Evolutionary conservation across 140 eudicot genomes (phyloP).

Genomic region (Cichorium intybus): DNA sequence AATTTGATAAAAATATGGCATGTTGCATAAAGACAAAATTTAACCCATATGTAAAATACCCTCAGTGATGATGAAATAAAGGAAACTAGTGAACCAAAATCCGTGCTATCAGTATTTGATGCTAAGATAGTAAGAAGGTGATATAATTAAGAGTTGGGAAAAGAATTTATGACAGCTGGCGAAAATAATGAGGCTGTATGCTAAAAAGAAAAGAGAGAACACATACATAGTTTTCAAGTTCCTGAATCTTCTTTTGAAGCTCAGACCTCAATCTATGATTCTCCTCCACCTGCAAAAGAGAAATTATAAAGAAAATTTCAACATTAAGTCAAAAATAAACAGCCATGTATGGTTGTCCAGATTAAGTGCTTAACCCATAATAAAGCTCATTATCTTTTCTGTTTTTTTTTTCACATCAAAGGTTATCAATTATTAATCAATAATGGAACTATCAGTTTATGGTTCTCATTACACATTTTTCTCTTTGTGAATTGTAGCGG

Average conservation of each 20-base stretch:
- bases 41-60: no score
- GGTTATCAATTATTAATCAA: neutral
- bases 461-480: neutral
- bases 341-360: neutral
- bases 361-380: neutral
- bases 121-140: neutral
- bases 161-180: neutral
- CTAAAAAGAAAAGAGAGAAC: constrained; percentile 16
- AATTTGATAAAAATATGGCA: no score
- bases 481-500: constrained; percentile 6
- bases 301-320: neutral
- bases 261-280: constrained; percentile 75
- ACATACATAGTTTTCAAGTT: constrained; percentile 74
- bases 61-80: no score
- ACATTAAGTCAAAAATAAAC: neutral
- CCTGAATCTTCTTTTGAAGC: constrained; percentile 63
- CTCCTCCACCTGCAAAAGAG: constrained; percentile 74
- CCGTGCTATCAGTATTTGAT: neutral
- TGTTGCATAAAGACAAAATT: no score
- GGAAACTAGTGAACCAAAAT: neutral
- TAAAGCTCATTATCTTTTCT: neutral
- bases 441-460: constrained; percentile 4
- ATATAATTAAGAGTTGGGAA: neutral
- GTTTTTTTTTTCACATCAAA: constrained; percentile 1
- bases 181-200: neutral